Base-by-base conservation (phyloP, 2,329 filamentous ascomycete genomes). In the Aspergillus ochraceoroseus region DNA sequence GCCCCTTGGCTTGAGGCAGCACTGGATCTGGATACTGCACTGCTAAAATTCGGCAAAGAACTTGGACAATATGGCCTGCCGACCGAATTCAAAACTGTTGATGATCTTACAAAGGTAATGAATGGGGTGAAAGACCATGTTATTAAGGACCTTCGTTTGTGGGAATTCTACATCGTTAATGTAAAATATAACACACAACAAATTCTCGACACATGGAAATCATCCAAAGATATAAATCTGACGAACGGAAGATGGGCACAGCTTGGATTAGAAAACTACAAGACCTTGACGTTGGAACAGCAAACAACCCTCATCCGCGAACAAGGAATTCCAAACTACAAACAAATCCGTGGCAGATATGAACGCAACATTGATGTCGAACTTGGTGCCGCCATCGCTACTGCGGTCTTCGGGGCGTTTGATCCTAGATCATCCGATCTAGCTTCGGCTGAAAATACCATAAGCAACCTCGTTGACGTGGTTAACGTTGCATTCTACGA, bases 161-260 rank as follows among this genome's bases (percentile, higher is more conserved):
- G 92, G 92, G 86, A 98, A 61, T 98, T 83, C 68, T 98, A 95
- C 60, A 80, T 84, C 11, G 70, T 94, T 42, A 79, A 96, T 56
- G 81, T 92, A 3, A 80, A 90, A 42, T 72, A 77, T 19, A 79
- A 90, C 58, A 75, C 80, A 4, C 74, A 83, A 48, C 77, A 78
- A 5, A 79, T 83, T 22, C 64, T 92, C 2, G 74, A 84, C 29
- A 75, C 81, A 1, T 96, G 90, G 87, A 71, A 73, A 22, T 68
- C 70, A 18, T 82, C 32, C 36, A 35, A 23, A 13, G 39, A 3
- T 26, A 37, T 47, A 3, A 49, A 59, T 17, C 26, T 44, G 26
- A 26, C 31, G 13, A 44, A 37, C 29, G 33, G 45, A n/a, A 32
- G 47, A 17, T 50, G 47, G 44, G 45, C 38, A 7, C 45, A 43